These are phyloP conservation scores for Nothopassalora personata DNA, from an alignment of 2,329 filamentous ascomycete genomes.

Conservation along the genomic window DNA sequence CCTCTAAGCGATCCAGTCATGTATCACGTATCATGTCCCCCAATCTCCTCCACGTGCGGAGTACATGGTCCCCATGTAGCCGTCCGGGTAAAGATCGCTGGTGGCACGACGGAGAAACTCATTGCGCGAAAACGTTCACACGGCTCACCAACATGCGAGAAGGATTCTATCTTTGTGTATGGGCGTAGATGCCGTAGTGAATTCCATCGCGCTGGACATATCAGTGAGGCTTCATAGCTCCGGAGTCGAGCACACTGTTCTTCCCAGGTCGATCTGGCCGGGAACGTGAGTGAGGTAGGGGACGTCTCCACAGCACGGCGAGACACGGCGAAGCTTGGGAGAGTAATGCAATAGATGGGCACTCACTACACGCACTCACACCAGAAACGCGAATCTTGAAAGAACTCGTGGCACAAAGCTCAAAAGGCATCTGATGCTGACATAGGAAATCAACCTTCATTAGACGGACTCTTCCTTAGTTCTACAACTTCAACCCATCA, in stretches of 20 bases:
- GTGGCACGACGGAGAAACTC: conserved; percentile 11
- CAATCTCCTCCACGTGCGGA: conserved; percentile 10
- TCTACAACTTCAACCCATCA: conserved; percentile 46
- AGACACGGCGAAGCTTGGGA: not conserved
- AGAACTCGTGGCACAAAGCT: not conserved
- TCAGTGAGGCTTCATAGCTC: not conserved
- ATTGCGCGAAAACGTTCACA: conserved; percentile 14
- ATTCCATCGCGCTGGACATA: not conserved
- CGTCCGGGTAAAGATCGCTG: conserved; percentile 12
- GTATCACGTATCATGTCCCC: not conserved
- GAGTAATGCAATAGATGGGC: too few species aligned
- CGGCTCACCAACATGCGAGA: conserved; percentile 1
- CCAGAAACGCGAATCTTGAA: too few species aligned
- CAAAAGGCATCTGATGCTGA: not conserved
- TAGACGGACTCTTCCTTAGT: not conserved
- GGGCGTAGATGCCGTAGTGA: not conserved
- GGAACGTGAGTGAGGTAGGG: not conserved
- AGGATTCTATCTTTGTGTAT: not conserved
- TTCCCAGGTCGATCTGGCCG: not conserved
- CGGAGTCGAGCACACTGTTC: not conserved
- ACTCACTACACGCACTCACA: too few species aligned
- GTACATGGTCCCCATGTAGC: conserved; percentile 2
- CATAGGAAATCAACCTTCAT: not conserved
- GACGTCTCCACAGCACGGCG: not conserved
- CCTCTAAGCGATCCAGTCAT: not conserved